A percentile compares a stretch with the other conserved stretches of the same genome.
Conservation (phyloP, 2,329 filamentous ascomycete species). For the Xylaria sp. region DNA sequence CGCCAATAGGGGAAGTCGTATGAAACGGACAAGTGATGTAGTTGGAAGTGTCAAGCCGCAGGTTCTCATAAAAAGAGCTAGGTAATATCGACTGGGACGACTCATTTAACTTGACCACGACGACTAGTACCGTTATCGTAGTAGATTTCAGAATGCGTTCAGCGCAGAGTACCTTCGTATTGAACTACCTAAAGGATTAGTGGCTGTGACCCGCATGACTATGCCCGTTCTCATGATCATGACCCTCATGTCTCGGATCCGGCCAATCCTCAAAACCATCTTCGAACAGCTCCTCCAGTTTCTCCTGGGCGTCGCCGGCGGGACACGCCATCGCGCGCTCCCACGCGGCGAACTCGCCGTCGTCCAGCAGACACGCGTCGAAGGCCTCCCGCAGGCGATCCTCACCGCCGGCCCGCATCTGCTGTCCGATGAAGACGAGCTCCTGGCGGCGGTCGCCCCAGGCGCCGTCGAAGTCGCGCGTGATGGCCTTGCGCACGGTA, state of each 20-base stretch:
- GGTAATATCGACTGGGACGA: no score
- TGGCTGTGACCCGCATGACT: slow-evolving; percentile 5
- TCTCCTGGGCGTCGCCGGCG: slow-evolving; percentile 23
- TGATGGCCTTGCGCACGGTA: slow-evolving; percentile 51
- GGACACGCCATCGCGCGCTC: slow-evolving; percentile 32
- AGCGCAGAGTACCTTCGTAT: no score
- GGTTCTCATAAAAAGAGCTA: no score
- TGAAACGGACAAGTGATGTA: no score
- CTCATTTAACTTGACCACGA: no score
- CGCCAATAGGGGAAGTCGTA: no score
- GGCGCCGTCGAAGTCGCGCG: slow-evolving; percentile 55
- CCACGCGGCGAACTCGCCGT: slow-evolving; percentile 56
- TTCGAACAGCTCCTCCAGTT: slow-evolving; percentile 32
- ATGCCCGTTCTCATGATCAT: slow-evolving; percentile 33
- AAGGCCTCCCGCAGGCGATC: slow-evolving; percentile 53
- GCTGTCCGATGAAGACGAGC: slow-evolving; percentile 73
- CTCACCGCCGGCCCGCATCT: slow-evolving; percentile 50
- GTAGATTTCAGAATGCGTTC: no score
- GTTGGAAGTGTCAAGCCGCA: no score
- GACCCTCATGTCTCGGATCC: slow-evolving; percentile 35
- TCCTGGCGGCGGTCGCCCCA: slow-evolving; percentile 75
- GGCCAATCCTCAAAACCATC: slow-evolving; percentile 39
- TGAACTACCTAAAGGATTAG: neutral
- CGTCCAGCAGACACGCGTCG: slow-evolving; percentile 64
- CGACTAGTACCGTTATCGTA: no score